Percentiles rank a stretch among this genome's conserved stretches.
Conservation (phyloP, 768 basidiomycete genomes). For the Obba rivulosa region DNA sequence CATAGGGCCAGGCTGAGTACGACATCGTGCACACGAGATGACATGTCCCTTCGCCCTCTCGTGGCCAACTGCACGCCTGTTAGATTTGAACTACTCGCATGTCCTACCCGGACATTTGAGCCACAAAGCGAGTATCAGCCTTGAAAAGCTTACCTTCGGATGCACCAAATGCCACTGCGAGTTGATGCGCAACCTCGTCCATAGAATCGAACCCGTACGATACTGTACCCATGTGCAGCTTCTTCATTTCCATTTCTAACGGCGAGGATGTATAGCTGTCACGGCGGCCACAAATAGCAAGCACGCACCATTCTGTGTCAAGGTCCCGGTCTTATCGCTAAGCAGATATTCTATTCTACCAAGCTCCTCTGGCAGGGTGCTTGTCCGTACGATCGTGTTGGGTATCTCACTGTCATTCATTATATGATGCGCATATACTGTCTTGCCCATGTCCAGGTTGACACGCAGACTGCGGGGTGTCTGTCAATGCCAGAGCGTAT, state of each 20-base stretch:
- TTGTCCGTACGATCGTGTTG: constrained; percentile 94
- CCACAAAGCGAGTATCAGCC: background rate
- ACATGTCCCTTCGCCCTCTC: constrained; percentile 90
- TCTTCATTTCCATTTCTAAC: constrained; percentile 99
- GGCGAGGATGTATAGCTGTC: constrained; percentile 5
- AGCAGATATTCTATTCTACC: constrained; percentile 93
- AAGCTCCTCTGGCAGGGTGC: constrained; percentile 93
- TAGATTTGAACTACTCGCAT: constrained; percentile 48
- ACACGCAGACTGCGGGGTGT: constrained; percentile 73
- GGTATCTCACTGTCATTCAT: constrained; percentile 93
- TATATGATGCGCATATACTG: constrained; percentile 93
- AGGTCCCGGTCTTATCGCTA: constrained; percentile 96
- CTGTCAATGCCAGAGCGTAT: too few relatives aligned
- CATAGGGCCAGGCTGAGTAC: constrained; percentile 92
- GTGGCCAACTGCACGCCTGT: constrained; percentile 82
- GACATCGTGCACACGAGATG: constrained; percentile 86
- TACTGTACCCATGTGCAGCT: constrained; percentile 97
- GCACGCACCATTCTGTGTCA: constrained; percentile 88
- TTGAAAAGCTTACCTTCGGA: constrained; percentile 40
- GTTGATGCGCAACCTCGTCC: constrained; percentile 94
- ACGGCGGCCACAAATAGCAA: background rate
- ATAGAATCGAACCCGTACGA: constrained; percentile 97
- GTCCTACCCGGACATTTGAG: constrained; percentile 20
- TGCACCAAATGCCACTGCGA: constrained; percentile 80
- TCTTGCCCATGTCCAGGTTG: constrained; percentile 99